Base-by-base conservation (phyloP, 2,329 filamentous ascomycete species). In the Graphium sp. region DNA sequence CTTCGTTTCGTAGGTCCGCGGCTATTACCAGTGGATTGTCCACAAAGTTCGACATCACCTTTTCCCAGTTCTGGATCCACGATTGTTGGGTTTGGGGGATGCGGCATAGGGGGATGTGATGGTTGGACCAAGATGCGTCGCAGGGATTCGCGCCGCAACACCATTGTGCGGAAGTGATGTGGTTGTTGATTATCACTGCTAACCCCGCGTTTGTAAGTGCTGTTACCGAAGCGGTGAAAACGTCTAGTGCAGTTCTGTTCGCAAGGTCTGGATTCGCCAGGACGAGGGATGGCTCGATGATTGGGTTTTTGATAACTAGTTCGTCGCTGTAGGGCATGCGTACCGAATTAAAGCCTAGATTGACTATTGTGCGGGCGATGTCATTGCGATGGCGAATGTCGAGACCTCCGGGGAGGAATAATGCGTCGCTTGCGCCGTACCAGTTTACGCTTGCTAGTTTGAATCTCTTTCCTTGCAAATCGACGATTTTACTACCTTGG, bases 291-390 rank as follows among this genome's bases (percentile, higher is more conserved):
- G 53, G 49, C 13, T 61, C 49, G 26, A 76, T 54, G 15, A 55
- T 41, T 1, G 71, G 72, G 40, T 78, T 75, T 14, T 50, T 42
- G 18, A 62, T 57, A 28, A 79, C 71, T 51, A 78, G 57, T 50
- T 79, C 73, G 47, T 80, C 74, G 12, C 69, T 62, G 49, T 79
- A 79, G 3, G 74, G 74, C 26, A 79, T 48, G 3, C 74, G 60
- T 26, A 79, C 74, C 41, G 71, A 75, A 52, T 79, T 79, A 58
- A 79, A 79, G 10, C 74, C 74, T 31, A 79, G 52, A 7, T 45
- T 43, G 30, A 62, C 60, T 43, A 79, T 74, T 11, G 64, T 66
- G 35, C 50, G 41, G 4, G 72, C 69, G 36, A 79, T 76, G 13
- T 58, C 55, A 32, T 53, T 54, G 21, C 74, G 68, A 47, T 78